phyloP scores from a whole-genome alignment of 2,329 filamentous ascomycete species.

The Neopestalotiopsis rosae region DNA sequence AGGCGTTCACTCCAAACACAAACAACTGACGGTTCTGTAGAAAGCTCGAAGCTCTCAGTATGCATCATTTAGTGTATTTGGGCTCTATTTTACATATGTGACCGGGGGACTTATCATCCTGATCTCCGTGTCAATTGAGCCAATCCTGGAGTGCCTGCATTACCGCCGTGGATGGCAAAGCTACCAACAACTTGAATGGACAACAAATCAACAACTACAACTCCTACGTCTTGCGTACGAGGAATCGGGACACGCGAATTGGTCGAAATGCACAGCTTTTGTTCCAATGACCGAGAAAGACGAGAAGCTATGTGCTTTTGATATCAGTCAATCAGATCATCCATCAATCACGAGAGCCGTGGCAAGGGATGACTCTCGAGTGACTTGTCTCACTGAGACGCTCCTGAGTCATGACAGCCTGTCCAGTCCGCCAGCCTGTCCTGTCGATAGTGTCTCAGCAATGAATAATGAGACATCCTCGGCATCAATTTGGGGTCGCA shows the following conservation, averaged over 20 bases:
- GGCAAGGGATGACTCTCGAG: too few species aligned
- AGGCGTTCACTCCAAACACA: neutral
- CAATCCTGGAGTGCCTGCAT: neutral
- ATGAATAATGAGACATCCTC: too few species aligned
- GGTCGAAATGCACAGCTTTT: neutral
- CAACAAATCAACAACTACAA: neutral
- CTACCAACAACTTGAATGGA: neutral
- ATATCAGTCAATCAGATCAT: too few species aligned
- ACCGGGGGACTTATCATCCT: neutral
- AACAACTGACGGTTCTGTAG: neutral
- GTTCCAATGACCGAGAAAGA: neutral
- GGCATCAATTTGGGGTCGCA: too few species aligned
- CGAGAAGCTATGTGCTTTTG: neutral
- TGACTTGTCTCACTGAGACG: too few species aligned
- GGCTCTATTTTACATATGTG: neutral
- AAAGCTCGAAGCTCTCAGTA: neutral
- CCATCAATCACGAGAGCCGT: too few species aligned
- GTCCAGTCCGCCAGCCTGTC: too few species aligned
- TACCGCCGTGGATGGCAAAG: neutral
- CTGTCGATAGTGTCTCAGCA: too few species aligned
- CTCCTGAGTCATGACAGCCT: too few species aligned
- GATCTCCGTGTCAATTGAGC: neutral
- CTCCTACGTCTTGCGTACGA: neutral
- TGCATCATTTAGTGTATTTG: neutral
- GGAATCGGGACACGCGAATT: neutral